Evolutionary conservation across 1,284 basidiomycete genomes (phyloP), one percentile per base, ranked within the genome.

Genomic region (Ustilago curta): DNA sequence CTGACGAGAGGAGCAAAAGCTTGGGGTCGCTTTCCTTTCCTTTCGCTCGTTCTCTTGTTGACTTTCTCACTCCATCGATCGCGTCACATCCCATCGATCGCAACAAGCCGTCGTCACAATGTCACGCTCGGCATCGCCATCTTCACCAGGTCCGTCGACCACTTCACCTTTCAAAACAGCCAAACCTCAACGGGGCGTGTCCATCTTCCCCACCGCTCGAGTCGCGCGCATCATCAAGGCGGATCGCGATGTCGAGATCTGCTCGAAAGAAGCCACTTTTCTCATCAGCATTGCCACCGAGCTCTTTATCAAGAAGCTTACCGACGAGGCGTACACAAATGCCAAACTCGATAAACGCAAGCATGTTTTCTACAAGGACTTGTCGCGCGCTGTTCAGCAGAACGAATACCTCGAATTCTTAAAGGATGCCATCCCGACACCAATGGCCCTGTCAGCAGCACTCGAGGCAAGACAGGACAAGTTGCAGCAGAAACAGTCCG

Each of bases 221-320:
- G 72, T 81, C 1, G 37, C 66, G 18, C 70, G 77, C 40, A 81
- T 81, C 59, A 80, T 81, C 73, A 81, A 81, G 56, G 79, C 80
- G 14, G 80, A 81, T 37, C 72, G 61, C 23, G 76, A 79, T 29
- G 74, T 81, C 19, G 80, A 81, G 42, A 80, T 80, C 32, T 81
- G 80, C 73, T 77, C 76, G 31, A 75, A 76, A 37, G 80, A 81
- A 65, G 80, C 80, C 14, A 77, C 71, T 9, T 80, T 81, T 31
- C 63, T 80, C 42, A 80, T 81, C 59, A 75, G 68, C 31, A 53
- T 69, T 7, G 80, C 80, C 18, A 80, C 80, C 40, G 80, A 81
- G 57, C 40, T 80, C 31, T 81, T 81, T 42, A 42, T 81, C 55
- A 75, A 69, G 32, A 76, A 74, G 51, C 65, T 81, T 49, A 72